Evolutionary conservation across 1,139 yeast genomes (phyloP).

Genomic region (Pichia sp.): DNA sequence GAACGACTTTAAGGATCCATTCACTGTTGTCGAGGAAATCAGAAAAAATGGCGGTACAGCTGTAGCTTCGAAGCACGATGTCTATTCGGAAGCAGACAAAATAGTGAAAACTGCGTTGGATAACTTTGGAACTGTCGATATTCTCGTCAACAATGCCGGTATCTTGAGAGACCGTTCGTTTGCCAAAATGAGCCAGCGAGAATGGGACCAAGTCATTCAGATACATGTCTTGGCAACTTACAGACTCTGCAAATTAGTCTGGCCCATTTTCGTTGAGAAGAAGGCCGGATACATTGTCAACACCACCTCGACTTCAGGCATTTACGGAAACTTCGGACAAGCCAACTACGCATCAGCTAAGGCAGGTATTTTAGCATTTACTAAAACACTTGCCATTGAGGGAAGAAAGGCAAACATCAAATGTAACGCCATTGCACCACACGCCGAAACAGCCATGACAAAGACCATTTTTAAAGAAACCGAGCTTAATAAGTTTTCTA

Average conservation of each 20-base stretch:
- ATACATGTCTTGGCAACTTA: slow-evolving; percentile 84
- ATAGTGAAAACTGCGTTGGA: slow-evolving; percentile 77
- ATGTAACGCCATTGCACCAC: slow-evolving; percentile 89
- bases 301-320: slow-evolving; percentile 92
- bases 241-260: slow-evolving; percentile 81
- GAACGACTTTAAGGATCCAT: slow-evolving; percentile 81
- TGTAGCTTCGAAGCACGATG: slow-evolving; percentile 77
- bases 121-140: slow-evolving; percentile 79
- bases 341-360: slow-evolving; percentile 95
- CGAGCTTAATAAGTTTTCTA: slow-evolving; percentile 80
- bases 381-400: slow-evolving; percentile 84
- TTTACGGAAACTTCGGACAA: slow-evolving; percentile 97
- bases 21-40: slow-evolving; percentile 73
- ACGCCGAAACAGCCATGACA: slow-evolving; percentile 98
- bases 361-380: slow-evolving; percentile 80
- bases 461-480: slow-evolving; percentile 72
- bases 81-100: slow-evolving; percentile 69
- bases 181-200: slow-evolving; percentile 74
- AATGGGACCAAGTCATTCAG: slow-evolving; percentile 77
- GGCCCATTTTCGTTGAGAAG: slow-evolving; percentile 84
- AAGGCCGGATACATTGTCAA: slow-evolving; percentile 80
- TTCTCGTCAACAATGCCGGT: slow-evolving; percentile 90
- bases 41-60: slow-evolving; percentile 73
- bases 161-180: slow-evolving; percentile 89
- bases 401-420: slow-evolving; percentile 76